Base-by-base conservation (phyloP, 1,284 basidiomycete genomes). In the Xanthoconium separans region DNA sequence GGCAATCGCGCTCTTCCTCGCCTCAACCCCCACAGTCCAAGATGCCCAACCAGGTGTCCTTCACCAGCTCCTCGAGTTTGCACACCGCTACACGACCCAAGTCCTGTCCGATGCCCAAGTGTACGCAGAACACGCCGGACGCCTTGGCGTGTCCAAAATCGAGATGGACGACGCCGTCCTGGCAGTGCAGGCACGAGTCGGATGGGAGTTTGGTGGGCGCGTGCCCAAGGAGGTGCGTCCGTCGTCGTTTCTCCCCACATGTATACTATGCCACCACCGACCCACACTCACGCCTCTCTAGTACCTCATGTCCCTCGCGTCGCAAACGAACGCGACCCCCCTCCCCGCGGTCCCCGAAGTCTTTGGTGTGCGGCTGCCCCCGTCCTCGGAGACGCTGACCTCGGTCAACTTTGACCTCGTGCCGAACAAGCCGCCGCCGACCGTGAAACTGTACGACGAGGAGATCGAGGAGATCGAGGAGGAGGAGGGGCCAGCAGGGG, bases 1-100 rank as follows among this genome's bases (percentile, higher is more conserved):
- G 30, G 83, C 95, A 30, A 94, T 98, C 48, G 93, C 96, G 0
- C 82, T 99, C 34, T 84, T 99, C 33, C 82, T 98, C 27, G 92
- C 95, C 4, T 91, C 93, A 0, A 94, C 93, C n/a, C 95, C 96
- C 5, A 82, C 87, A 6, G 88, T 98, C 0, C 87, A 94, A 58
- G 95, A 98, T 73, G 87, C 91, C 7, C 95, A 98, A 63, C 95
- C 95, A 7, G 89, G 89, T 3, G 96, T 98, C 3, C 81, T 99
- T 2, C 90, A 96, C 63, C 95, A 98, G 70, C 82, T 99, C 6
- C 84, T 98, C 52, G 96, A 99, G 73, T 98, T 99, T 70, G 87
- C 96, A 0, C 89, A 98, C 70, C 81, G 96, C 73, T 99, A 99
- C 73, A 95, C 95, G 1, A 82, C 89, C 29, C 95, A 98, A 61